phyloP scores from a whole-genome alignment of 768 basidiomycete species.

The Leccinellum luteum region DNA sequence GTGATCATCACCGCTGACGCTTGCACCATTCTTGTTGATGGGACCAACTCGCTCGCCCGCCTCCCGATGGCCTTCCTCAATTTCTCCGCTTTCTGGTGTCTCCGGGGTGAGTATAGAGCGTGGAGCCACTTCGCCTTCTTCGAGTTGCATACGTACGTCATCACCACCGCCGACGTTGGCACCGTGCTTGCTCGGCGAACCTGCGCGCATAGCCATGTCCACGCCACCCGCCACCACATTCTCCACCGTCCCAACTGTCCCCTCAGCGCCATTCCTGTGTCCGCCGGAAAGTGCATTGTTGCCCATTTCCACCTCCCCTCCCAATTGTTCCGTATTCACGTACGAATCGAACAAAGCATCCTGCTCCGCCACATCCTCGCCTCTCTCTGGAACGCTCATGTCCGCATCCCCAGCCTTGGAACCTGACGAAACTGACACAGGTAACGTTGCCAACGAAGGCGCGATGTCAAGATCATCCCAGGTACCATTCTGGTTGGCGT shows the following conservation, averaged over 20 bases:
- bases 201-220: neutral
- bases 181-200: neutral
- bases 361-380: neutral
- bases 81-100: slow-evolving; percentile 17
- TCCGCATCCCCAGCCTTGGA: neutral
- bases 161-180: neutral
- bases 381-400: neutral
- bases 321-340: slow-evolving; percentile 20
- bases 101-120: neutral
- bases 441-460: neutral
- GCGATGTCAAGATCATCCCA: slow-evolving; percentile 9
- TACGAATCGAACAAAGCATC: slow-evolving; percentile 23
- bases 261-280: neutral
- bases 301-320: neutral
- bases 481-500: neutral
- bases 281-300: neutral
- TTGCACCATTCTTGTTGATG: neutral
- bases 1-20: neutral
- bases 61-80: slow-evolving; percentile 4
- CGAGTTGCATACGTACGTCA: slow-evolving; percentile 4
- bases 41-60: neutral
- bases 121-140: slow-evolving; percentile 17
- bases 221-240: neutral
- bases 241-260: neutral
- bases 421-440: neutral